Evolutionary conservation across 2,329 filamentous ascomycete genomes (phyloP).

Genomic region (Xylaria sp.): DNA sequence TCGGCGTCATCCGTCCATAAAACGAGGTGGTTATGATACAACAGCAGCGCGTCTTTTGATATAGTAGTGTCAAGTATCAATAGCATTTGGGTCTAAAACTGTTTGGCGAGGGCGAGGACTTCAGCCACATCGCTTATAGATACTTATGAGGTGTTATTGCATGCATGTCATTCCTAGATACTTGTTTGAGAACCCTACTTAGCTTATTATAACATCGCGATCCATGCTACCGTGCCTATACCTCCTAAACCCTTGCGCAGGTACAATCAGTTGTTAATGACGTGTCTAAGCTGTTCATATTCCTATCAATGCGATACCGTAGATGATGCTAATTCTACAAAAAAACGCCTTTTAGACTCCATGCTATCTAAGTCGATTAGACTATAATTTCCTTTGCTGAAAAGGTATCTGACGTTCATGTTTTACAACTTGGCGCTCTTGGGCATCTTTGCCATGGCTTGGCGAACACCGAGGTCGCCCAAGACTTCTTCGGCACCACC

Average conservation of each 20-base stretch:
- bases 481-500: conserved; percentile 87
- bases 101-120: background rate
- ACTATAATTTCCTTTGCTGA: conserved; percentile 10
- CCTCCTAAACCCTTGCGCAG: background rate
- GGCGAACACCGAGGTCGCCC: conserved; percentile 81
- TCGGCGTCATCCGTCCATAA: background rate
- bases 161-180: conserved; percentile 27
- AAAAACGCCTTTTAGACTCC: conserved; percentile 11
- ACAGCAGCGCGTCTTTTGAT: conserved; percentile 2
- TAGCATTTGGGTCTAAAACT: conserved; percentile 28
- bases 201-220: conserved; percentile 22
- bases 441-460: conserved; percentile 85
- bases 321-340: conserved; percentile 20
- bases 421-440: conserved; percentile 77
- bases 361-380: background rate
- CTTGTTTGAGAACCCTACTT: conserved; percentile 8
- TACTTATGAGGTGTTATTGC: conserved; percentile 20
- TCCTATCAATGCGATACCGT: conserved; percentile 21
- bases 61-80: conserved; percentile 22
- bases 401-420: background rate
- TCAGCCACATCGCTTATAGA: conserved; percentile 25
- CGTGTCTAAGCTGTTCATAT: conserved; percentile 23
- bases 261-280: background rate
- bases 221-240: conserved; percentile 11
- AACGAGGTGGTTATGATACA: background rate